Percentiles rank a stretch among this genome's conserved stretches.
These are phyloP conservation scores for Fusarium sp. DNA, from an alignment of 2,329 filamentous ascomycete species.

Conservation along the genomic window DNA sequence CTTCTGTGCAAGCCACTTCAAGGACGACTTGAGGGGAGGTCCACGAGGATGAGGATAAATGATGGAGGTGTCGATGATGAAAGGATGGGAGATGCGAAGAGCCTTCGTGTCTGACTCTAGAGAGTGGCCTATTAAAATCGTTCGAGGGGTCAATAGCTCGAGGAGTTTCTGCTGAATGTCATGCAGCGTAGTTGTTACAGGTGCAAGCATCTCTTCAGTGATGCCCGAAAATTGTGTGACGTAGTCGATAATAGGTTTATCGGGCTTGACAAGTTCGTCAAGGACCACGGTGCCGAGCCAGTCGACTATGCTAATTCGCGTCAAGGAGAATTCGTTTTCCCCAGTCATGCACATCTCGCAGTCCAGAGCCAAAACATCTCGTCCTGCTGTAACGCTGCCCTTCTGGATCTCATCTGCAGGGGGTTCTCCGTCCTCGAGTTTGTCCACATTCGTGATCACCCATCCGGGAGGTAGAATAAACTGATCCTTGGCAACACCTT, in stretches of 20 bases:
- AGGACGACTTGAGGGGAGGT: conserved; percentile 86
- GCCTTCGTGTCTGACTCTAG: conserved; percentile 87
- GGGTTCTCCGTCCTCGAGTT: conserved; percentile 73
- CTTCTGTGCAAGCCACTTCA: conserved; percentile 90
- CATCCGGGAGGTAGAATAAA: conserved; percentile 75
- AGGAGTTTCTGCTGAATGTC: conserved; percentile 87
- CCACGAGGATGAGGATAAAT: conserved; percentile 92
- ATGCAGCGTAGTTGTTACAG: conserved; percentile 82
- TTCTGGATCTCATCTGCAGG: conserved; percentile 78
- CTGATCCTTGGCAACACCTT: conserved; percentile 65
- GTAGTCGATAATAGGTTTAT: conserved; percentile 90
- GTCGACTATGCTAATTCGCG: conserved; percentile 85
- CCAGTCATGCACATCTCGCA: conserved; percentile 98
- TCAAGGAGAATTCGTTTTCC: conserved; percentile 82
- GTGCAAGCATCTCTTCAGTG: conserved; percentile 83
- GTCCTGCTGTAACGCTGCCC: conserved; percentile 86
- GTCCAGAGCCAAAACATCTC: conserved; percentile 84
- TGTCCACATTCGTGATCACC: conserved; percentile 80
- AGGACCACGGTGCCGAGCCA: conserved; percentile 88
- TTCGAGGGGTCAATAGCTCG: conserved; percentile 75
- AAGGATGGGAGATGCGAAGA: conserved; percentile 88
- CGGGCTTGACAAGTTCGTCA: conserved; percentile 92
- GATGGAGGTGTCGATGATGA: conserved; percentile 91
- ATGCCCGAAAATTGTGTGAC: conserved; percentile 94
- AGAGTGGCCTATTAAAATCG: conserved; percentile 84